These are phyloP conservation scores for Funneliformis mosseae DNA, from an alignment of 192 early-diverging fungal genomes.

Conservation along the genomic window DNA sequence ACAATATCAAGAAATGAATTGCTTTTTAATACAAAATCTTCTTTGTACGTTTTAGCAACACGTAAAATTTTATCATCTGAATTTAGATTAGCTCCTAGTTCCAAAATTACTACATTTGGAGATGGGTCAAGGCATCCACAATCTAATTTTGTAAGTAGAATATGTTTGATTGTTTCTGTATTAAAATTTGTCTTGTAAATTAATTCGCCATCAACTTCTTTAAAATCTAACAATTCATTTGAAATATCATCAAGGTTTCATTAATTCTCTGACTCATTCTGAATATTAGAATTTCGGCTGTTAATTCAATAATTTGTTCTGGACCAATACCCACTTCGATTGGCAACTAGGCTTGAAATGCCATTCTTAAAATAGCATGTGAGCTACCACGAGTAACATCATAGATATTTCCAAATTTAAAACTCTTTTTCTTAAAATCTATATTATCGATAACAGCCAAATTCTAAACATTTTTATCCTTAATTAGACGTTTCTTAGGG, in stretches of 20 bases:
- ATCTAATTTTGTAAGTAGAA: neutral
- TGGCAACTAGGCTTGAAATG: neutral
- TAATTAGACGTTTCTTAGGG: neutral
- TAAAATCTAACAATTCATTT: too few species aligned
- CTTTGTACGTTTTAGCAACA: neutral
- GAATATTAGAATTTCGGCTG: neutral
- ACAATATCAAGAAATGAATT: neutral
- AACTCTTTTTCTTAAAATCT: too few species aligned
- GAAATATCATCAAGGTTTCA: too few species aligned
- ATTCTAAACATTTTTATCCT: neutral
- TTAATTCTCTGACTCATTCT: neutral
- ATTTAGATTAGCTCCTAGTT: neutral
- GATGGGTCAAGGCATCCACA: too few species aligned
- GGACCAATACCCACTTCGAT: neutral
- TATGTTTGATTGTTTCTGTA: neutral
- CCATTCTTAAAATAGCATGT: neutral
- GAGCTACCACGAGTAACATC: neutral
- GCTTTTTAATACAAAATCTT: neutral
- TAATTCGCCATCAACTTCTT: too few species aligned
- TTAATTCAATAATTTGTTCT: neutral
- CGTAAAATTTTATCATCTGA: neutral
- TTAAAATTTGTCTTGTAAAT: neutral
- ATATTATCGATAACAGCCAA: neutral
- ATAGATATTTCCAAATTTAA: neutral
- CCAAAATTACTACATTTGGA: too few species aligned